Base-by-base conservation (phyloP, 1,284 basidiomycete species). In the Microbotryum silenes-acaulis region DNA sequence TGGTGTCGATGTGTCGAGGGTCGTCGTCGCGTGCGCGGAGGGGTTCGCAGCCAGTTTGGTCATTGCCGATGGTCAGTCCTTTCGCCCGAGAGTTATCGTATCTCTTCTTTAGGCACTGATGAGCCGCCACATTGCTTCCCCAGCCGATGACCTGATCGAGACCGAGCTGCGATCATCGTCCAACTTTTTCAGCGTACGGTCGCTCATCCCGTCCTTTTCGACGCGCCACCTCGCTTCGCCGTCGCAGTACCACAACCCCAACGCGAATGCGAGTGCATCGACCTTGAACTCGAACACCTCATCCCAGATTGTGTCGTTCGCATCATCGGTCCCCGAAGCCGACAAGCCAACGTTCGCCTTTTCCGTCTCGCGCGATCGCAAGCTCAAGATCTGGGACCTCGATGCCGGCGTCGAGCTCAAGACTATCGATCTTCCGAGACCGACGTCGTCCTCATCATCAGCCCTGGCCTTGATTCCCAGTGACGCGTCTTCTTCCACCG, bases 321-420 rank as follows among this genome's bases (percentile, higher is more conserved):
- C 66, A 2, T 46, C 59, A 25, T 27, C 55, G 1, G 25, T 47
- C 25, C 33, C 49, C 6, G n/a, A 57, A 0, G 7, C 44, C 23
- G 29, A 52, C 16, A 14, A 46, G 21, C 25, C 59, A 18, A 46
- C 59, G 10, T 54, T 64, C 46, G 62, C 61, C 0, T 93, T 89
- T 82, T 86, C 90, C 2, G 80, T 96, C 54, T 91, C 91, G n/a
- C 81, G 90, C 60, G 91, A 96, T 77, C 82, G 86, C 60, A 86
- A 86, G 58, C 78, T 96, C 51, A 82, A 90, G 54, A 80, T 88
- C 49, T 97, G 91, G 91, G 85, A 70, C 53, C 60, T 74, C 9
- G 66, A 69, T 2, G 73, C 71, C 0, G 77, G 77, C 6, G 53
- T 68, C 3, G 75, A 73, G 59, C 66, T 77, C 25, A 73, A 72